phyloP scores from a whole-genome alignment of 768 basidiomycete species.

The Amanita inopinata region DNA sequence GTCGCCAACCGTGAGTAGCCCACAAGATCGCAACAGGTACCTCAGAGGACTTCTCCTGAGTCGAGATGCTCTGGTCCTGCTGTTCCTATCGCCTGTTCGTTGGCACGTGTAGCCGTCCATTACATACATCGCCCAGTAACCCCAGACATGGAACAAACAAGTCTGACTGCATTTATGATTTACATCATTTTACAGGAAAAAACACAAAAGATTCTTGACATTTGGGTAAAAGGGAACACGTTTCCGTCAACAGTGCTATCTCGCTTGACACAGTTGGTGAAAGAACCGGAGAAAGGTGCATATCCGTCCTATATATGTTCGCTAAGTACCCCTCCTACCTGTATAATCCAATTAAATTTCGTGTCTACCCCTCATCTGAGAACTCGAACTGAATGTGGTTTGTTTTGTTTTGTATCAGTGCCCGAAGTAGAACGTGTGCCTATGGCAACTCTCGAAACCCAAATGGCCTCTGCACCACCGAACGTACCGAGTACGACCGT shows the following conservation, averaged over 20 bases:
- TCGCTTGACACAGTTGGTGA: conserved; percentile 61
- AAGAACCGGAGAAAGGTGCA: conserved; percentile 79
- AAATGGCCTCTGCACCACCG: conserved; percentile 22
- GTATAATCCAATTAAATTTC: conserved; percentile 55
- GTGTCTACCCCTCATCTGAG: conserved; percentile 38
- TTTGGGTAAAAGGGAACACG: conserved; percentile 88
- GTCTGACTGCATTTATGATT: conserved; percentile 32
- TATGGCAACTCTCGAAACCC: conserved; percentile 26
- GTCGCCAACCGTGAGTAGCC: too few species aligned
- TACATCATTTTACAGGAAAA: conserved; percentile 70
- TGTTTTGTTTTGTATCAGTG: conserved; percentile 57
- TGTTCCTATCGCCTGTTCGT: not conserved
- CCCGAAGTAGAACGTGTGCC: conserved; percentile 28
- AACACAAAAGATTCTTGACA: conserved; percentile 93
- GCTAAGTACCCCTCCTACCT: conserved; percentile 69
- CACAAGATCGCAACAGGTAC: too few species aligned
- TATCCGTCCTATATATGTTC: conserved; percentile 61
- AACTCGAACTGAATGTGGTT: conserved; percentile 53
- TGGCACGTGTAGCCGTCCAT: not conserved
- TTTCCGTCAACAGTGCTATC: conserved; percentile 73
- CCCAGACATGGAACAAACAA: conserved; percentile 10
- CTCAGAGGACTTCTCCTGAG: too few species aligned
- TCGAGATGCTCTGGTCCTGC: too few species aligned
- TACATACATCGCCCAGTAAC: not conserved
- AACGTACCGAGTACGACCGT: conserved; percentile 20